Conservation (phyloP, 176 grass and related monocot species). For the Oropetium thomaeum region DNA sequence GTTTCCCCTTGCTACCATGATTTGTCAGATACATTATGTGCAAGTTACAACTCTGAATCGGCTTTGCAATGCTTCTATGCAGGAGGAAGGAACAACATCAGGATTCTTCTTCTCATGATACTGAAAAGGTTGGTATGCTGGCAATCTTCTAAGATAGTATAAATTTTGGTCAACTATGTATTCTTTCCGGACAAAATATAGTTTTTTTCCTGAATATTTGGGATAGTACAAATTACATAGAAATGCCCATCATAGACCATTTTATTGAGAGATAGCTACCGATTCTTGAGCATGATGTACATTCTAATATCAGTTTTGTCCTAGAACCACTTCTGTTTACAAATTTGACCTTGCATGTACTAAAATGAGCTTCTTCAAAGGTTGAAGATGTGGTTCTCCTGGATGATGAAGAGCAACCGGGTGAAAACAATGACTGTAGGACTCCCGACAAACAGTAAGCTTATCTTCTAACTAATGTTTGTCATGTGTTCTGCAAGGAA, state of each 20-base stretch:
- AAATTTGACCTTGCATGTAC: conserved; percentile 12
- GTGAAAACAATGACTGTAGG: conserved; percentile 20
- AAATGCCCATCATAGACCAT: conserved; percentile 6
- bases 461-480: neutral
- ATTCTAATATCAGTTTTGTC: conserved; percentile 17
- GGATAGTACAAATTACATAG: neutral
- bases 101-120: conserved; percentile 7
- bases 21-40: neutral
- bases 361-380: conserved; percentile 21
- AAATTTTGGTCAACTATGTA: too few species aligned
- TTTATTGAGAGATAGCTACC: too few species aligned
- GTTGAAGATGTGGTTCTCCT: conserved; percentile 60
- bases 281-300: neutral
- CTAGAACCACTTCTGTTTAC: conserved; percentile 19
- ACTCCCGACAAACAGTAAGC: conserved; percentile 40
- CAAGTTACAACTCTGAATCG: neutral
- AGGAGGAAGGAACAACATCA: conserved; percentile 44
- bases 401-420: conserved; percentile 69
- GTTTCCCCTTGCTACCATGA: neutral
- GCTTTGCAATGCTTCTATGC: conserved; percentile 16
- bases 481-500: neutral
- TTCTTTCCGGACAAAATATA: too few species aligned
- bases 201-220: neutral
- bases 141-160: conserved; percentile 8
- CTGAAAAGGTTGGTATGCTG: conserved; percentile 45